Conservation (phyloP, 305 asterid species). For the Stenogyne calaminthoides region DNA sequence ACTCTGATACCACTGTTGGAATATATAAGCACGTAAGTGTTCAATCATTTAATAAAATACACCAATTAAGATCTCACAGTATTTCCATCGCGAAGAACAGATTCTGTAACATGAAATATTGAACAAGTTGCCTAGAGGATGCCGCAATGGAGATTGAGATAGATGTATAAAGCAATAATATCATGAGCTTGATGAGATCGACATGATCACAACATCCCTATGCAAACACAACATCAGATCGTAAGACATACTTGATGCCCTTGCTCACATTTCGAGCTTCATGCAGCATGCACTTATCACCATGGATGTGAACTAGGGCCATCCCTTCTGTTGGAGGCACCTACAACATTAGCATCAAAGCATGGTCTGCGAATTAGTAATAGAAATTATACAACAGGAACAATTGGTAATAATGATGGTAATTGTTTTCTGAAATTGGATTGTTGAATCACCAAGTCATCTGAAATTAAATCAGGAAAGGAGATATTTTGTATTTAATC, state of each 20-base stretch:
- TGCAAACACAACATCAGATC: slow-evolving; percentile 85
- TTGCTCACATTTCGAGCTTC: slow-evolving; percentile 78
- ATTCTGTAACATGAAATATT: background rate
- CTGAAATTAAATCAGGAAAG: background rate
- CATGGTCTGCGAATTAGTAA: background rate
- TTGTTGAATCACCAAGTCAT: background rate
- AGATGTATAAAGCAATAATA: background rate
- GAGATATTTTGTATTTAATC: too few species aligned
- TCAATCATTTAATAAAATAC: background rate
- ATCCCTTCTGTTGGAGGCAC: slow-evolving; percentile 88
- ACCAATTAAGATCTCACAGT: background rate
- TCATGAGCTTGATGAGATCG: background rate
- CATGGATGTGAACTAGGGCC: slow-evolving; percentile 93
- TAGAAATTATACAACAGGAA: background rate
- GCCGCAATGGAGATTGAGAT: background rate
- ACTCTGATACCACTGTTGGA: too few species aligned
- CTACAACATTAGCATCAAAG: slow-evolving; percentile 32
- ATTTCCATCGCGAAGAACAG: background rate
- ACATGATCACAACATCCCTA: slow-evolving; percentile 1
- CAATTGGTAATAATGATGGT: background rate
- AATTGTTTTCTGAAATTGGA: background rate
- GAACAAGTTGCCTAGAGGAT: background rate
- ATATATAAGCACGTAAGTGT: too few species aligned
- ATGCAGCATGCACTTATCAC: slow-evolving; percentile 65
- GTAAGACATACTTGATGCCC: slow-evolving; percentile 81